These are phyloP conservation scores for Saccharomyces hybrid DNA, from an alignment of 1,139 yeast species.

Conservation along the genomic window DNA sequence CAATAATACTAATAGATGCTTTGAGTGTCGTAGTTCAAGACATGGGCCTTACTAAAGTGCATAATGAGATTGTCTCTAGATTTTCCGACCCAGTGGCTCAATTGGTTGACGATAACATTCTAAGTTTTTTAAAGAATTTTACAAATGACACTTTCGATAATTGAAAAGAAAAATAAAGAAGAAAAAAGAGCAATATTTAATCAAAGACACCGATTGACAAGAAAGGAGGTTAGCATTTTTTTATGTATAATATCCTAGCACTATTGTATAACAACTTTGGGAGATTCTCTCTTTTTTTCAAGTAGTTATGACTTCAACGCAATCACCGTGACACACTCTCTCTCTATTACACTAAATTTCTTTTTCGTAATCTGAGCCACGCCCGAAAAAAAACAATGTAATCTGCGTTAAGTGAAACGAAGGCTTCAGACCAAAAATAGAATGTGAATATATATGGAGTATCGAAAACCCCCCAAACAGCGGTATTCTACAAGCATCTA, in stretches of 20 bases:
- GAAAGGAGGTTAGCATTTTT: neutral
- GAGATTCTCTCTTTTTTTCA: neutral
- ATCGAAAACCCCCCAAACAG: neutral
- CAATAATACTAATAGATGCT: constrained; percentile 53
- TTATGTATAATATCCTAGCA: neutral
- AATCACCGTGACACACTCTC: neutral
- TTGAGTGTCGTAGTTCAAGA: constrained; percentile 58
- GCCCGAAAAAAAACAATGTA: neutral
- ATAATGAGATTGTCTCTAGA: constrained; percentile 66
- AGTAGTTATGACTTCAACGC: neutral
- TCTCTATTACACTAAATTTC: neutral
- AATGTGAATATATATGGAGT: neutral
- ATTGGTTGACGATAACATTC: constrained; percentile 31
- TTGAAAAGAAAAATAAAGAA: constrained; percentile 4
- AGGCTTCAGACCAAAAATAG: neutral
- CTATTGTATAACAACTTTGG: neutral
- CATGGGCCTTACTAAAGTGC: constrained; percentile 72
- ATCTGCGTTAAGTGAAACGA: neutral
- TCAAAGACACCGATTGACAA: neutral
- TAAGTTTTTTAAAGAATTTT: constrained; percentile 23
- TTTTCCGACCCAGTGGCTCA: constrained; percentile 42
- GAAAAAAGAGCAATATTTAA: neutral
- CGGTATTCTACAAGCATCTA: neutral
- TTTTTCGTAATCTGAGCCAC: neutral
- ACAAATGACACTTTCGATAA: constrained; percentile 27